Evolutionary conservation across 169 alveolate species (phyloP), one percentile per base, ranked within the genome.

Genomic region (Plasmodium adleri): DNA sequence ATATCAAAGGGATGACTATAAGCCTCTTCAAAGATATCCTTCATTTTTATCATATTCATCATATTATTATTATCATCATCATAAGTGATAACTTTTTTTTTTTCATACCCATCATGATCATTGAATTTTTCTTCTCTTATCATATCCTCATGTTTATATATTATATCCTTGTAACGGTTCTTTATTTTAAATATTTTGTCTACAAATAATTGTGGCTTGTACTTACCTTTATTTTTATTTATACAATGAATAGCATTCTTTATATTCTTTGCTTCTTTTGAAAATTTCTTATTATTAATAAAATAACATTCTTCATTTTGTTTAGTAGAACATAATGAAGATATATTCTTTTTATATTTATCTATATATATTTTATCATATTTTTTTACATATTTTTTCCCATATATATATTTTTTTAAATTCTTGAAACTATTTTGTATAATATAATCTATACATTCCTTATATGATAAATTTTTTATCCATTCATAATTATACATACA

Each of bases 381-480:
- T 56, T 56, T 22, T 1, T 56, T 7, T 56, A 56, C 10, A 52
- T 12, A 47, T 47, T 24, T 63, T 43, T 66, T 24, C n/a, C n/a
- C n/a, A n/a, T n/a, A n/a, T n/a, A n/a, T n/a, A n/a, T n/a, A n/a
- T 49, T 66, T 10, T 17, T 26, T 15, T 10, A n/a, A 22, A 17
- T 75, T 20, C n/a, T 32, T 32, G 45, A 62, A 7, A 17, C 56
- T 63, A 22, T 52, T 71, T 3, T 67, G 47, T 47, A 67, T 10
- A 22, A 80, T 32, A 22, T 39, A 39, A 47, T 52, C 60, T 45
- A 22, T 24, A n/a, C 90, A 66, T 71, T 80, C 83, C 5, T 32
- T 24, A 58, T 63, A 39, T 39, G 90, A 67, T 50, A 80, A 80
- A 32, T 80, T 67, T 67, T 80, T 64, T 67, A 58, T 39, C 90